These are phyloP conservation scores for Noccaea caerulescens DNA, from an alignment of 345 rosid genomes.

Conservation along the genomic window DNA sequence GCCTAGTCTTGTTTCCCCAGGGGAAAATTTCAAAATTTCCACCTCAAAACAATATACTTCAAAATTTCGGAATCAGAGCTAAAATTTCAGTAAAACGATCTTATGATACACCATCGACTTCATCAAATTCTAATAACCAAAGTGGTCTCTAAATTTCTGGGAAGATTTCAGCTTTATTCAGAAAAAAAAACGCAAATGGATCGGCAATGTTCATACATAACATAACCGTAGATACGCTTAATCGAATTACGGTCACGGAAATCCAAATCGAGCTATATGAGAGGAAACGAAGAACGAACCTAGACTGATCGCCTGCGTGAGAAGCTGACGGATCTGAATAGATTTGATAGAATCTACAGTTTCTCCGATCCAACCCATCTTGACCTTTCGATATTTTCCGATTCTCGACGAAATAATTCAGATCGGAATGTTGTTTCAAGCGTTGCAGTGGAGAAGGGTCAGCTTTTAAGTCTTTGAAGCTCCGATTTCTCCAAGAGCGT, in stretches of 20 bases:
- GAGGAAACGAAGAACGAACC: conserved; percentile 49
- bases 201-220: conserved; percentile 1
- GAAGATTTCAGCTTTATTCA: conserved; percentile 10
- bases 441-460: conserved; percentile 17
- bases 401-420: conserved; percentile 18
- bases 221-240: conserved; percentile 8
- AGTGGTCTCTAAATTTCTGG: neutral
- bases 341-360: conserved; percentile 53
- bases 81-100: neutral
- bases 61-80: neutral
- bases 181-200: neutral
- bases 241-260: neutral
- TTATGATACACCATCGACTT: conserved; percentile 20
- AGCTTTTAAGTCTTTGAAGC: conserved; percentile 20
- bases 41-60: neutral
- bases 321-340: conserved; percentile 53
- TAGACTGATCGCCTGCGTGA: conserved; percentile 56
- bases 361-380: conserved; percentile 49
- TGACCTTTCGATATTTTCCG: neutral
- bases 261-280: conserved; percentile 4
- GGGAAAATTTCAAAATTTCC: neutral
- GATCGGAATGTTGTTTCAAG: conserved; percentile 34
- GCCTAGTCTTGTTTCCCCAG: neutral
- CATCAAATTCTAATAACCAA: conserved; percentile 27
- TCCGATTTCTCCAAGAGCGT: conserved; percentile 19